Conservation (phyloP, 768 basidiomycete species). For the Hericium rajendrae region DNA sequence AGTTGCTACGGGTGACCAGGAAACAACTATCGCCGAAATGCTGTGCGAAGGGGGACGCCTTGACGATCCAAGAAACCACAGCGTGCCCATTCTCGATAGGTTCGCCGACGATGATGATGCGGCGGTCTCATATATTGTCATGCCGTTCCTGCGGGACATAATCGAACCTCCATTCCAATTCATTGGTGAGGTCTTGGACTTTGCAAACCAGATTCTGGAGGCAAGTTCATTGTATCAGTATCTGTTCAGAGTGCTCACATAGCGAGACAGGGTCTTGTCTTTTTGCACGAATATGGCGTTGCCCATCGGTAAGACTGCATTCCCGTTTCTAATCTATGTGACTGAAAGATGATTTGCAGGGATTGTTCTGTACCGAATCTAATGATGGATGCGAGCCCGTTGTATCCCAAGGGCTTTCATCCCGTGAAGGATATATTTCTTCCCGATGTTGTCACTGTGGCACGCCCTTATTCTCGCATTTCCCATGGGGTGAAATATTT, state of each 20-base stretch:
- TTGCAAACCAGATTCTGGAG: slow-evolving; percentile 7
- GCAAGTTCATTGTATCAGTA: neutral
- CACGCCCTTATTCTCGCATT: neutral
- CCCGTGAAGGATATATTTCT: slow-evolving; percentile 1
- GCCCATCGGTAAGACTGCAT: slow-evolving; percentile 5
- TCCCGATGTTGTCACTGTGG: neutral
- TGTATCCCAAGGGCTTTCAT: slow-evolving; percentile 9
- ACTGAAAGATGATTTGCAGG: neutral
- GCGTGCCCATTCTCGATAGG: slow-evolving; percentile 7
- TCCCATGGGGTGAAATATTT: slow-evolving; percentile 5
- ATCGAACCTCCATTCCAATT: neutral
- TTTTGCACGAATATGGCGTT: slow-evolving; percentile 10
- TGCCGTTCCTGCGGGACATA: slow-evolving; percentile 4
- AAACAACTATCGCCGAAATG: slow-evolving; percentile 11
- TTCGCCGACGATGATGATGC: neutral
- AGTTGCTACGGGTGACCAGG: slow-evolving; percentile 5
- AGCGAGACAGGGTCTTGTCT: slow-evolving; percentile 5
- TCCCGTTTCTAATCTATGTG: neutral
- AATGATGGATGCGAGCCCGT: slow-evolving; percentile 5
- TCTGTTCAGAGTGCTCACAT: neutral
- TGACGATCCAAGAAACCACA: slow-evolving; percentile 6
- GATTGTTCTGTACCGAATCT: slow-evolving; percentile 1
- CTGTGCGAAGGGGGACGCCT: neutral
- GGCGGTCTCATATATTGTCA: slow-evolving; percentile 7
- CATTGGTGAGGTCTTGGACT: slow-evolving; percentile 7